Evolutionary conservation across 805 yeast genomes (phyloP).

Genomic region (Saccharomyces eubayanus): DNA sequence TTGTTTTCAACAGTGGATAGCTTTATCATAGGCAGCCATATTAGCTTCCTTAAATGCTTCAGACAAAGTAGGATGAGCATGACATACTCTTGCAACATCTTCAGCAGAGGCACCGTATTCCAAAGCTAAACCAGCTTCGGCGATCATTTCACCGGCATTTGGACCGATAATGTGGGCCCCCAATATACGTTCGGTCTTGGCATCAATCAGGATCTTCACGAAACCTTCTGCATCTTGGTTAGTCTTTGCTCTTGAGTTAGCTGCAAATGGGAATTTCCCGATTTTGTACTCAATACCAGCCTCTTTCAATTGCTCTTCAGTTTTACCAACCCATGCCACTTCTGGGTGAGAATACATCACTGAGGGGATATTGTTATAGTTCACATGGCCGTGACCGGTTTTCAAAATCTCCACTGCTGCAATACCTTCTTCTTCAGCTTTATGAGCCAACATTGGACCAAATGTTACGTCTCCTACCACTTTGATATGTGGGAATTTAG

Average conservation of each 20-base stretch:
- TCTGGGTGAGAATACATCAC: slow-evolving; percentile 99
- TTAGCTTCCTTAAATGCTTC: slow-evolving; percentile 99
- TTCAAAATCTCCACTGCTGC: slow-evolving; percentile 96
- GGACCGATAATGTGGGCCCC: slow-evolving; percentile 98
- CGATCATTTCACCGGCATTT: slow-evolving; percentile 99
- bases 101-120: slow-evolving; percentile 99
- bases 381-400: slow-evolving; percentile 93
- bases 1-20: slow-evolving; percentile 54
- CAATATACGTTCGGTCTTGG: slow-evolving; percentile 90
- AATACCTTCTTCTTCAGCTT: slow-evolving; percentile 99
- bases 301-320: slow-evolving; percentile 87
- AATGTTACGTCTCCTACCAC: slow-evolving; percentile 97
- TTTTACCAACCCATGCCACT: slow-evolving; percentile 98
- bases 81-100: slow-evolving; percentile 95
- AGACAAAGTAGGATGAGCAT: slow-evolving; percentile 96
- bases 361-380: slow-evolving; percentile 94
- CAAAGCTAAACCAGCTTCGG: slow-evolving; percentile 93
- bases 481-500: slow-evolving; percentile 87
- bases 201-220: slow-evolving; percentile 91
- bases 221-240: slow-evolving; percentile 95
- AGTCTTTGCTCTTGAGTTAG: slow-evolving; percentile 99
- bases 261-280: slow-evolving; percentile 98
- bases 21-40: slow-evolving; percentile 81
- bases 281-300: slow-evolving; percentile 86
- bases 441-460: slow-evolving; percentile 99